Evolutionary conservation across 2,329 filamentous ascomycete genomes (phyloP).

Genomic region (Phyllosticta citriasiana): DNA sequence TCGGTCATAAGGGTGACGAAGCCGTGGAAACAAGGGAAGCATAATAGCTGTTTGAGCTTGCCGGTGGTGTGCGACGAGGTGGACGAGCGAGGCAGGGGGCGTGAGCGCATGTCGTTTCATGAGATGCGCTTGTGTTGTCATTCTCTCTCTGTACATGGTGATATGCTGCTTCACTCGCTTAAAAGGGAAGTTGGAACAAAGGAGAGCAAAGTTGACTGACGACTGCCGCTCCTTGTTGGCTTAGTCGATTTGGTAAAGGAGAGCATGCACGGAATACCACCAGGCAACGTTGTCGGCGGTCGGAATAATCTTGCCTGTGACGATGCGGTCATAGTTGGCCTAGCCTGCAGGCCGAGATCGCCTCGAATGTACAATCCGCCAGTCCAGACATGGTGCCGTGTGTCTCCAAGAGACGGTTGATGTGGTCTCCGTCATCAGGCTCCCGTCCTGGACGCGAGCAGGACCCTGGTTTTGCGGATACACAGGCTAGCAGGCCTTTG

Average conservation of each 20-base stretch:
- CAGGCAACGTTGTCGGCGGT: too few relatives aligned
- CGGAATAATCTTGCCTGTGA: too few relatives aligned
- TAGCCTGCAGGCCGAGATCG: too few relatives aligned
- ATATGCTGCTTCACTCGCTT: too few relatives aligned
- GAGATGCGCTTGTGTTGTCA: not conserved
- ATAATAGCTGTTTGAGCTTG: not conserved
- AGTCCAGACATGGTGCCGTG: not conserved
- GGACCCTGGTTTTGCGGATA: not conserved
- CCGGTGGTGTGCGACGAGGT: not conserved
- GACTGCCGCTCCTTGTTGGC: not conserved
- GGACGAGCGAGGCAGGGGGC: not conserved
- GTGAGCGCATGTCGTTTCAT: not conserved
- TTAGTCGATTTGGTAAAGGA: not conserved
- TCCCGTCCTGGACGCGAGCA: too few relatives aligned
- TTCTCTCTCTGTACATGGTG: too few relatives aligned
- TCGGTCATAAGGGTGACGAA: not conserved
- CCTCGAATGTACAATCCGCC: too few relatives aligned
- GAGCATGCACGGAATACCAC: not conserved
- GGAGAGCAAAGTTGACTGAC: not conserved
- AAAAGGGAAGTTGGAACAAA: not conserved
- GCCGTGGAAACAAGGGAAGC: not conserved
- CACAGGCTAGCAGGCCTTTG: not conserved
- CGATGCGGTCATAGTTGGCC: too few relatives aligned
- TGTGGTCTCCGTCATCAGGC: too few relatives aligned
- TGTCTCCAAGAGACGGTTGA: not conserved